phyloP scores from a whole-genome alignment of 306 rosid genomes.

The Dryas drummondii region DNA sequence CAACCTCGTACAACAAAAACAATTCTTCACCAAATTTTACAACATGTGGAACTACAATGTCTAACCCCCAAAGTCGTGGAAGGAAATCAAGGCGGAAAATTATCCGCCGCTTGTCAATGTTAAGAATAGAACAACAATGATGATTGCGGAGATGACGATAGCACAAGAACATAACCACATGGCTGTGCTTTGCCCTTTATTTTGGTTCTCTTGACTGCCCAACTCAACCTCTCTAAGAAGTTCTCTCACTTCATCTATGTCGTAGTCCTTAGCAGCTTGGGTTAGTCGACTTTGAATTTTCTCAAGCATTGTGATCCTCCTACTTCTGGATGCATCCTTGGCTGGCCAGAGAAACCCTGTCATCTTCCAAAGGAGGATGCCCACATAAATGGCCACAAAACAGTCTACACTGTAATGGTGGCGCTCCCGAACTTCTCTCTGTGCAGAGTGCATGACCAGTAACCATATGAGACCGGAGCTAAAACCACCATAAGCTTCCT shows the following conservation, averaged over 20 bases:
- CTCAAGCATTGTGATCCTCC: slow-evolving; percentile 54
- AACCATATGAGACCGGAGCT: slow-evolving; percentile 88
- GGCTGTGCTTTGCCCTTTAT: slow-evolving; percentile 31
- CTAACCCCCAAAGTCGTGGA: background rate
- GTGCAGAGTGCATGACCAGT: slow-evolving; percentile 79
- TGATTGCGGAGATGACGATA: slow-evolving; percentile 49
- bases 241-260: slow-evolving; percentile 75
- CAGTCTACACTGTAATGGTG: slow-evolving; percentile 84
- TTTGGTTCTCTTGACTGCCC: slow-evolving; percentile 49
- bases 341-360: slow-evolving; percentile 80
- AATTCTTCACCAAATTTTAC: background rate
- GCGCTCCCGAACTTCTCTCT: slow-evolving; percentile 91
- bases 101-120: slow-evolving; percentile 69
- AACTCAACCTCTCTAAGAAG: slow-evolving; percentile 66
- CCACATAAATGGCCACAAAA: slow-evolving; percentile 83
- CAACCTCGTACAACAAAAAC: background rate
- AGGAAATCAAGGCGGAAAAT: slow-evolving; percentile 12
- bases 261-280: slow-evolving; percentile 86
- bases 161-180: slow-evolving; percentile 47
- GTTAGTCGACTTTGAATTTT: slow-evolving; percentile 66
- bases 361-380: slow-evolving; percentile 90
- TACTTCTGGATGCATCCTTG: slow-evolving; percentile 24
- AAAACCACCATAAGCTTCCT: slow-evolving; percentile 96
- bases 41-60: background rate
- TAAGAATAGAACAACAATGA: slow-evolving; percentile 69